These are phyloP conservation scores for Rubia tinctorum DNA, from an alignment of 305 asterid species.

Conservation along the genomic window DNA sequence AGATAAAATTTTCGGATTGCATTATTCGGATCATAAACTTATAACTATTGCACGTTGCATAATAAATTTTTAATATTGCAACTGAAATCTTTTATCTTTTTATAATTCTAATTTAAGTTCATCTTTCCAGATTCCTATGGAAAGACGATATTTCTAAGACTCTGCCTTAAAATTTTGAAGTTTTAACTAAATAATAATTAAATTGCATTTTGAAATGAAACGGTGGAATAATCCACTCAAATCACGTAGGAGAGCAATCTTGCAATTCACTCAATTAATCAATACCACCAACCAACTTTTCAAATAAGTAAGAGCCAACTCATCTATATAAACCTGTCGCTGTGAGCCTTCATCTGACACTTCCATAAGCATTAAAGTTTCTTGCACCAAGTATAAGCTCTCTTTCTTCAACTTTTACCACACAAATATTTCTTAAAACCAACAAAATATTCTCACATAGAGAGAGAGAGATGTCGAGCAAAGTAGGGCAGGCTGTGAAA, in stretches of 20 bases:
- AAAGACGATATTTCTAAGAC: too few relatives aligned
- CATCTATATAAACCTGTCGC: background rate
- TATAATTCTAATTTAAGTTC: too few relatives aligned
- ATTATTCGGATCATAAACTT: too few relatives aligned
- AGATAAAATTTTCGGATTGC: too few relatives aligned
- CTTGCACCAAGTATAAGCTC: background rate
- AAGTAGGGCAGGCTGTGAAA: conserved; percentile 19
- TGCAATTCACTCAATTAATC: background rate
- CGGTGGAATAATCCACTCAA: background rate
- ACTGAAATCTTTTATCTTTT: too few relatives aligned
- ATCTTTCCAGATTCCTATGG: too few relatives aligned
- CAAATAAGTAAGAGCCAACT: background rate
- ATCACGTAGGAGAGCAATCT: background rate
- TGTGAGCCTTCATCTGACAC: background rate
- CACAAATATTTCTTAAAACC: background rate
- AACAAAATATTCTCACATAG: background rate
- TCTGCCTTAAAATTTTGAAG: too few relatives aligned
- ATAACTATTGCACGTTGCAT: too few relatives aligned
- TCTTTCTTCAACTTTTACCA: background rate
- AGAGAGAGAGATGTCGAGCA: conserved; percentile 7
- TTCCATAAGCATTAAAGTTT: background rate
- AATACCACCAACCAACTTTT: background rate
- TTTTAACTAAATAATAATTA: too few relatives aligned
- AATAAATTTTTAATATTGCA: too few relatives aligned
- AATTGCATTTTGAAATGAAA: too few relatives aligned